Base-by-base conservation (phyloP, 371 early-diverging fungal species). In the Choanephora cucurbitarum region DNA sequence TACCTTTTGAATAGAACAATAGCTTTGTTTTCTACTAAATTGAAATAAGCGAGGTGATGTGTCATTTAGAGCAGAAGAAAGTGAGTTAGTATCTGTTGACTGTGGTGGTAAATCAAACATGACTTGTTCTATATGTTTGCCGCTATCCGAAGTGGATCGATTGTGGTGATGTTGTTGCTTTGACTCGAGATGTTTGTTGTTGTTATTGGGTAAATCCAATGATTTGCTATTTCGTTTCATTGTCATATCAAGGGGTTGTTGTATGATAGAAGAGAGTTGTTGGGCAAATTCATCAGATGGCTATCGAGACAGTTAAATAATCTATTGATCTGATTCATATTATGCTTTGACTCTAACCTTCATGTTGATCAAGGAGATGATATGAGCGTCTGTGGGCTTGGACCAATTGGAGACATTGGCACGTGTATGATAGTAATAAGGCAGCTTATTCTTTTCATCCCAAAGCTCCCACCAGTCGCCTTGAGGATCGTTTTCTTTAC, bases 391-490 rank as follows among this genome's bases (percentile, higher is more conserved):
- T n/a, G 73, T 74, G 28, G 97, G 97, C 48, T 83, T 75, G 40
- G 80, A 64, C 97, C 97, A 97, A 64, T 91, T 92, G 11, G 95
- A 93, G 49, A 86, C 73, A 22, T 86, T 85, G 0, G 92, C 89
- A 49, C 75, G 73, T 5, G 94, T 87, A 72, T 94, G 90, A 78
- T 94, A 96, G 69, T 91, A 96, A 70, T 95, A 97, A 6, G 87
- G 86, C 41, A 90, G 69, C 42, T 88, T 83, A 53, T 90, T 83
- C 41, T 82, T 77, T 32, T 94, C 90, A 70, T 97, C 96, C 64
- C 86, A 87, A 34, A 96, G 80, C 74, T 95, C 94, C 96, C 96
- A 96, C 94, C 95, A 97, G 61, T 95, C 95, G 56, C 87, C 88
- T 32, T 80, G 81, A 17, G 89, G 89, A 66, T 63, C 54, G 5